A percentile compares a stretch with the other conserved stretches of the same genome.
Evolutionary conservation across 225 moss, liverwort and hornwort species (phyloP).

Genomic region (Thuidium tamariscinum): DNA sequence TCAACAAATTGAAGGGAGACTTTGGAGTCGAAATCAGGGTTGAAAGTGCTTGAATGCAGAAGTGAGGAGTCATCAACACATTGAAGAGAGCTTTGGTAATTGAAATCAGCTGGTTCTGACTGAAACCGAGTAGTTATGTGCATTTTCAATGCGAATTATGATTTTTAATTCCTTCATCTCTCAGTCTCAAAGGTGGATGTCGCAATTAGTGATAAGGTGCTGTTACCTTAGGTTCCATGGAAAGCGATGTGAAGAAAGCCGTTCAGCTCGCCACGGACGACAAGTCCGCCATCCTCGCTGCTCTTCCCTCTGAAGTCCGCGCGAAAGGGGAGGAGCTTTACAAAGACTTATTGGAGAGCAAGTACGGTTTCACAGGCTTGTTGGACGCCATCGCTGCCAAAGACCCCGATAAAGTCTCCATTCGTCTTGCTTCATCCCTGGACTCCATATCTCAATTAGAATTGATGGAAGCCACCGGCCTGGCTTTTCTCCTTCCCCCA

Average conservation of each 20-base stretch:
- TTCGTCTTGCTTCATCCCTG: slow-evolving; percentile 63
- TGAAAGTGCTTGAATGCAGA: neutral
- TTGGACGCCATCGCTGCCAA: slow-evolving; percentile 71
- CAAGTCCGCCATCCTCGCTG: slow-evolving; percentile 59
- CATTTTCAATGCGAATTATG: neutral
- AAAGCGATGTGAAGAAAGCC: slow-evolving; percentile 83
- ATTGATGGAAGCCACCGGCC: slow-evolving; percentile 76
- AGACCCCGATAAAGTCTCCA: slow-evolving; percentile 89
- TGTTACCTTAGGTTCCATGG: slow-evolving; percentile 54
- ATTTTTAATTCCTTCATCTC: neutral
- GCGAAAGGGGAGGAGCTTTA: slow-evolving; percentile 61
- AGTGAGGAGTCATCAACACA: neutral
- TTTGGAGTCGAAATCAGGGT: neutral
- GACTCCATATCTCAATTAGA: slow-evolving; percentile 65
- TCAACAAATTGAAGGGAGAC: neutral
- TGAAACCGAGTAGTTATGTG: neutral
- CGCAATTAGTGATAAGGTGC: neutral
- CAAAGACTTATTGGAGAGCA: slow-evolving; percentile 47
- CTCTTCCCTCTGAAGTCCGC: slow-evolving; percentile 46
- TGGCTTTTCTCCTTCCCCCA: slow-evolving; percentile 69
- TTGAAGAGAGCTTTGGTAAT: neutral
- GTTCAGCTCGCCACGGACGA: slow-evolving; percentile 61
- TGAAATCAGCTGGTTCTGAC: neutral
- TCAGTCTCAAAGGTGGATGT: neutral
- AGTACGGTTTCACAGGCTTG: slow-evolving; percentile 55